Conservation (phyloP, 768 basidiomycete genomes). For the Phylloporus scabripes region DNA sequence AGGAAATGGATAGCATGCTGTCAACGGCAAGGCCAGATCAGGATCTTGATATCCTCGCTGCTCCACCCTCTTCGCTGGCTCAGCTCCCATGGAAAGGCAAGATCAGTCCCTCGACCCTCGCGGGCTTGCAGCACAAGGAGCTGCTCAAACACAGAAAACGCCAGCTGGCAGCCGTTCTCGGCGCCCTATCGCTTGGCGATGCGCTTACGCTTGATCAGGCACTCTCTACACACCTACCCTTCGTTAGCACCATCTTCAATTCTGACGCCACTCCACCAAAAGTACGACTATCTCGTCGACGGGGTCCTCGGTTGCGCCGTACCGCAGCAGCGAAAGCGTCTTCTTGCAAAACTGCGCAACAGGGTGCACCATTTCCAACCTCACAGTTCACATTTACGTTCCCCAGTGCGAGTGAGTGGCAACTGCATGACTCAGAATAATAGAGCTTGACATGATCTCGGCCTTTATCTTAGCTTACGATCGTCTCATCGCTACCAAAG, state of each 20-base stretch:
- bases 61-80: slow-evolving; percentile 17
- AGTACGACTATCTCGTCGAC: slow-evolving; percentile 53
- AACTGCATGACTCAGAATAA: slow-evolving; percentile 18
- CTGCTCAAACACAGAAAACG: slow-evolving; percentile 61
- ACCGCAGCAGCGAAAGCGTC: slow-evolving; percentile 27
- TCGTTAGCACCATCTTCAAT: slow-evolving; percentile 33
- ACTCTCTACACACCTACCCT: slow-evolving; percentile 43
- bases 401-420: slow-evolving; percentile 66
- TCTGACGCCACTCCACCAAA: slow-evolving; percentile 28
- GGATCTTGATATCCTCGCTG: slow-evolving; percentile 19
- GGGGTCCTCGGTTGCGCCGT: slow-evolving; percentile 46
- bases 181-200: slow-evolving; percentile 60
- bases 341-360: slow-evolving; percentile 5
- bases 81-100: slow-evolving; percentile 35
- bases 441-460: slow-evolving; percentile 25
- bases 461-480: slow-evolving; percentile 54
- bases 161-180: slow-evolving; percentile 66
- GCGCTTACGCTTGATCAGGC: slow-evolving; percentile 76
- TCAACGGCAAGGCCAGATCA: slow-evolving; percentile 23
- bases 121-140: slow-evolving; percentile 72
- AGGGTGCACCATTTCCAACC: slow-evolving; percentile 43
- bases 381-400: slow-evolving; percentile 57
- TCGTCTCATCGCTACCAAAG: slow-evolving; percentile 60
- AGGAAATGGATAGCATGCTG: slow-evolving; percentile 33
- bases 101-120: slow-evolving; percentile 55